Evolutionary conservation across 108 stramenopile genomes (phyloP), one percentile per base, ranked within the genome.

Genomic region (Pinguiococcus pyrenoidosus): DNA sequence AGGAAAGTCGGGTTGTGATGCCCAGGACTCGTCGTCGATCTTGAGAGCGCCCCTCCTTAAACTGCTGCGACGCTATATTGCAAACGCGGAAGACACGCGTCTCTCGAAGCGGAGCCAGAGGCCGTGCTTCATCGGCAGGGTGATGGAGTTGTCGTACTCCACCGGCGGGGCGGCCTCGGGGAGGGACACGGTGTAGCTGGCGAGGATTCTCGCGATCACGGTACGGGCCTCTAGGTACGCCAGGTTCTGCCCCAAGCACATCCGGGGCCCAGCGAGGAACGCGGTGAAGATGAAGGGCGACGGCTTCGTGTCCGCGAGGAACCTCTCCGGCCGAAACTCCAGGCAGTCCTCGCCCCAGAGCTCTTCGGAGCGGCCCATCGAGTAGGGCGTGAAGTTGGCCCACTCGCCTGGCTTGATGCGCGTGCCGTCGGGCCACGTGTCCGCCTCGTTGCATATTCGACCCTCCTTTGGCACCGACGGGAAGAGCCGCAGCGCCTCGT

Each of bases 401-500:
- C 14, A 42, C 14, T 52, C 24, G 7, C 71, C 73, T 12, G 33
- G 39, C 13, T 53, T 54, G 9, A 78, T 43, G 8, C 2, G 14
- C 10, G 73, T 72, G 29, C 73, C 73, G 46, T 78, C 77, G 28
- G 77, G 77, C 17, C 72, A 41, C n/a, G 54, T 51, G 37, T 69
- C 67, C 44, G 59, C 71, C 5, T 57, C 29, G 17, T 39, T 22
- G 28, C 52, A 52, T 21, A 45, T 59, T 34, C 69, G 68, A 20
- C 44, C 48, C 25, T 71, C 68, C 10, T 49, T 44, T 14, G 73
- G 66, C 18, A 72, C 71, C 26, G 56, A 36, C 9, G 73, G 73
- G 30, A 64, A 67, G n/a, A 78, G 54, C 1, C 77, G 70, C 4
- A 78, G 37, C 14, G 48, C 66, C 46, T 78, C 77, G 22, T 44